phyloP scores from a whole-genome alignment of 140 eudicot species.

The Senecio squalidus region DNA sequence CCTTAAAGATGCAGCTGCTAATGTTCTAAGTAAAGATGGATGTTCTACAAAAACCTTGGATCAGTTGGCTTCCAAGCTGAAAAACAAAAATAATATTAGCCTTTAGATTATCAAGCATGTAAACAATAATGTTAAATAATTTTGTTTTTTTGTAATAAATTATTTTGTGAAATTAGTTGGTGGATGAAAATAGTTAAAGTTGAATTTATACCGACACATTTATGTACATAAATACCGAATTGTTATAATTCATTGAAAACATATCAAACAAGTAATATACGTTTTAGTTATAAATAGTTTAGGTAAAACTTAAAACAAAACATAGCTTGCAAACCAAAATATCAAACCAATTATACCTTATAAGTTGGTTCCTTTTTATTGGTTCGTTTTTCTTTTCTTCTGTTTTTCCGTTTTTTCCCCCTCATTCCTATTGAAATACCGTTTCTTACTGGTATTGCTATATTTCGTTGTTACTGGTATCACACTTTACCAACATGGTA shows the following conservation, averaged over 20 bases:
- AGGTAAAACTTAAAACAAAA: too few relatives aligned
- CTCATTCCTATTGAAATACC: too few relatives aligned
- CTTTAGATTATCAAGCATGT: conserved; percentile 6
- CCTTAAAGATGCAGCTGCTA: conserved; percentile 46
- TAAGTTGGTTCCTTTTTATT: too few relatives aligned
- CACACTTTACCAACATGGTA: too few relatives aligned
- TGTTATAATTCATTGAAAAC: too few relatives aligned
- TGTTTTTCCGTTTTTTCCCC: too few relatives aligned
- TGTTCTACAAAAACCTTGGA: conserved; percentile 22
- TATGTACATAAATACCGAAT: not conserved
- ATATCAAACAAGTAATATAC: too few relatives aligned
- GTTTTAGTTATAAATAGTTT: not conserved
- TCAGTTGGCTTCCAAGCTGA: conserved; percentile 30
- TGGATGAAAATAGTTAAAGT: not conserved
- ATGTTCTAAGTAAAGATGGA: conserved; percentile 31
- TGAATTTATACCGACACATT: not conserved
- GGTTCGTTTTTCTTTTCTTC: too few relatives aligned
- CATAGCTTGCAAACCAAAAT: too few relatives aligned
- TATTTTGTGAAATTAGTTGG: conserved; percentile 3
- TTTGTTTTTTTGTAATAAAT: conserved; percentile 7
- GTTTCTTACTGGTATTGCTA: too few relatives aligned
- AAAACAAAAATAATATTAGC: conserved; percentile 12
- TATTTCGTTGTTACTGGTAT: too few relatives aligned
- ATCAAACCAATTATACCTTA: too few relatives aligned
- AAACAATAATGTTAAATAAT: not conserved